A percentile compares a stretch with the other conserved stretches of the same genome.
These are phyloP conservation scores for Apostasia shenzhenica DNA, from an alignment of 106 monocot genomes.

Conservation along the genomic window DNA sequence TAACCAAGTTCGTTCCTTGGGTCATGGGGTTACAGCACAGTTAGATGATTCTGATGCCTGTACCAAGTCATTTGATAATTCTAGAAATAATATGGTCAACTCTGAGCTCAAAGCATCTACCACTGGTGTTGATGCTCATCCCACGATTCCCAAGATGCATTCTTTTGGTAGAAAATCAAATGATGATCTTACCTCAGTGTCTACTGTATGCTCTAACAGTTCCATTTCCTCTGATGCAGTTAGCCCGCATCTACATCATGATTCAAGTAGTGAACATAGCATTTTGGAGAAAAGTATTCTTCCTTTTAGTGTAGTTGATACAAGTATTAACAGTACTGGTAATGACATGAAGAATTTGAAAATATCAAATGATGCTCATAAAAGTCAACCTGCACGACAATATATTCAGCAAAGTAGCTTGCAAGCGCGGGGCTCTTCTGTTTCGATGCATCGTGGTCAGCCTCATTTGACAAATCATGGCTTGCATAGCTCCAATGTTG, in stretches of 20 bases:
- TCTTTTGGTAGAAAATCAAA: conserved; percentile 7
- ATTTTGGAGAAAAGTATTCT: conserved; percentile 9
- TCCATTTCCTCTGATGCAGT: conserved; percentile 15
- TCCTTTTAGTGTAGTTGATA: conserved; percentile 6
- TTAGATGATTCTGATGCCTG: conserved; percentile 15
- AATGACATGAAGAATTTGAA: conserved; percentile 48
- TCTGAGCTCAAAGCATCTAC: conserved; percentile 13
- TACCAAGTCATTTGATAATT: conserved; percentile 18
- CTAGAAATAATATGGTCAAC: conserved; percentile 13
- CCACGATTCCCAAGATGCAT: conserved; percentile 5
- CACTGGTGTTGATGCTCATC: conserved; percentile 1
- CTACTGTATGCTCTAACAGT: conserved; percentile 13
- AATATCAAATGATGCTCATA: conserved; percentile 34
- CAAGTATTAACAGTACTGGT: conserved; percentile 26
- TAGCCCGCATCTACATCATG: conserved; percentile 8
- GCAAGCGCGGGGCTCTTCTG: conserved; percentile 15
- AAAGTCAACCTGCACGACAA: conserved; percentile 20
- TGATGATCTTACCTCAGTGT: conserved; percentile 2
- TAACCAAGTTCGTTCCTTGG: conserved; percentile 29
- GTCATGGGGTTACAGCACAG: conserved; percentile 30
- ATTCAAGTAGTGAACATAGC: conserved; percentile 3
- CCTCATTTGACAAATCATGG: conserved; percentile 25
- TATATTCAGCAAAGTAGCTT: conserved; percentile 24
- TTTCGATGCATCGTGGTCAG: conserved; percentile 25
- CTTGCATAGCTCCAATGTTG: conserved; percentile 6